Base-by-base conservation (phyloP, 2,329 filamentous ascomycete species). In the Tolypocladium pustulatum region DNA sequence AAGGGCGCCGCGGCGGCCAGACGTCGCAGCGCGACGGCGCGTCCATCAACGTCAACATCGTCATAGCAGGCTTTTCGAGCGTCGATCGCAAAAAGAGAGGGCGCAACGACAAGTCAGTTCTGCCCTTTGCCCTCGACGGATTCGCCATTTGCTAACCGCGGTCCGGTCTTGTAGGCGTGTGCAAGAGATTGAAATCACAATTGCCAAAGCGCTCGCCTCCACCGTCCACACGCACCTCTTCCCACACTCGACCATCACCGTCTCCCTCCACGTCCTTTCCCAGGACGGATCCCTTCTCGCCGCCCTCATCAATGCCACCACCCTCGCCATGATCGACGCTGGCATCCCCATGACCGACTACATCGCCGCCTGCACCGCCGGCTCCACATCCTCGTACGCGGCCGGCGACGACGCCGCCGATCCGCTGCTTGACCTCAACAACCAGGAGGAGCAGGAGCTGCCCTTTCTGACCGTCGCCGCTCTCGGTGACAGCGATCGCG, bases 291-390 rank as follows among this genome's bases (percentile, higher is more conserved):
- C 89, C 0, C 81, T 97, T 3, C 85, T 99, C 25, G 91, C 93
- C 0, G 89, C 91, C 0, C 90, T 93, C 53, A 79, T 97, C 65
- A 99, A 99, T 68, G 94, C 94, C 4, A 84, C 89, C 0, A 96
- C 93, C 0, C 83, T 99, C 15, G 94, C 94, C 0, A 84, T 97
- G 27, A 87, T 97, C 62, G 94, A 99, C 70, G 94, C 94, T 0
- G 94, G 94, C 57, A 88, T 99, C 25, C 94, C 94, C 30, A 97
- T 97, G 92, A 85, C 86, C 3, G 91, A 96, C 69, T 95, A 97
- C 70, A 83, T 97, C 3, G 86, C 87, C 27, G 91, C 92, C 7
- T 95, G 90, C 74, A 96, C 92, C 0, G 89, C 91, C 0, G 94
- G 92, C 4, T 89, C 87, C 17, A 90, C 88, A 0, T 86, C 86